Base-by-base conservation (phyloP, 768 basidiomycete species). In the Termitomyces eurrhizus region DNA sequence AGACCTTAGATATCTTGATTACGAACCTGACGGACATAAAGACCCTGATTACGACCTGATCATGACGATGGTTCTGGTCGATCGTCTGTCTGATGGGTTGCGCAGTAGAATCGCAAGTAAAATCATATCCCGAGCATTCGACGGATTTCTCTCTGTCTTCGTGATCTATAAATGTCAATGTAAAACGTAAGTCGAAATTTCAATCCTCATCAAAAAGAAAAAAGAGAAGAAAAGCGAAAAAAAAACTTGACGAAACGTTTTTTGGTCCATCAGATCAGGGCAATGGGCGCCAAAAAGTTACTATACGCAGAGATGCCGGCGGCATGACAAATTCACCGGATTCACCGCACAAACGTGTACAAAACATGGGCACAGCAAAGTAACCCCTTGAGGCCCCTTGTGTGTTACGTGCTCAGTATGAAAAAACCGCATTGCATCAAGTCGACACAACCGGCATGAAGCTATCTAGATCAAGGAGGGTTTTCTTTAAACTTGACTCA, bases 281-380 rank as follows among this genome's bases (percentile, higher is more conserved):
- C 7, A 26, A 57, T 11, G 56, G 44, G 56, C 56, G 57, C 57
- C 49, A 58, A 58, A 32, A 52, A 21, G 29, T n/a, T 16, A 41
- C 36, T 53, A 39, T 53, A n/a, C 2, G 7, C 9, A 7, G 3
- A 29, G 21, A 33, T 55, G 41, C 54, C 54, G 54, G 54, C 54
- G 54, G 54, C 41, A 44, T 59, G 58, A 59, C 58, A 59, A 59
- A 59, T 59, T 59, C 33, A 59, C 58, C 58, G 58, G 58, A 52
- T 42, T 56, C 3, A 29, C 21, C 48, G 54, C 60, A 6, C 29
- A 54, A 62, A 54, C 56, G 61, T 57, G 61, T 32, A 37, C 60
- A 61, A 61, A 57, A 61, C 60, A 56, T 48, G 61, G 61, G 56
- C 60, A 61, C 60, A 57, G 60, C 60, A 13, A 32, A 35, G 18